Evolutionary conservation across 805 yeast genomes (phyloP).

Genomic region (Ascoidea rubescens): DNA sequence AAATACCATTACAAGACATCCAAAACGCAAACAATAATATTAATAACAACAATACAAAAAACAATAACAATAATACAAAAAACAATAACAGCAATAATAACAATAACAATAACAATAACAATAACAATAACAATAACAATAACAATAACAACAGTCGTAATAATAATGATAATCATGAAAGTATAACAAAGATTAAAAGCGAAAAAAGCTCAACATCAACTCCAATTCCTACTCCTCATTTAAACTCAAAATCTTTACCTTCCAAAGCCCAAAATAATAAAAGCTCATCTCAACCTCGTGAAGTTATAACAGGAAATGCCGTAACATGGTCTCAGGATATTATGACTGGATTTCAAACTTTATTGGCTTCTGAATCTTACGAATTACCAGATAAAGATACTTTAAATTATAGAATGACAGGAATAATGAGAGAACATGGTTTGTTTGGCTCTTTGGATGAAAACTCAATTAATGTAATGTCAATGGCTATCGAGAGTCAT

Average conservation of each 20-base stretch:
- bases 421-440: constrained; percentile 84
- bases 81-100: constrained; percentile 1
- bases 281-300: background rate
- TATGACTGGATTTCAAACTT: constrained; percentile 70
- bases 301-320: constrained; percentile 24
- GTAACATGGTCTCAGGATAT: constrained; percentile 90
- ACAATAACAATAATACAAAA: constrained; percentile 1
- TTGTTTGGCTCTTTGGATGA: constrained; percentile 66
- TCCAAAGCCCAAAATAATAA: background rate
- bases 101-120: background rate
- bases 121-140: no score
- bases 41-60: constrained; percentile 1
- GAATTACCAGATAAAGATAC: constrained; percentile 74
- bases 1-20: constrained; percentile 1
- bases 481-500: constrained; percentile 74
- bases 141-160: background rate
- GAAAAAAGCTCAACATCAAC: background rate
- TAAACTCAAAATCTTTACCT: background rate
- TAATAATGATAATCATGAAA: background rate
- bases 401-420: constrained; percentile 54
- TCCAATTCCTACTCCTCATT: background rate
- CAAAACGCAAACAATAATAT: constrained; percentile 3
- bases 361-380: constrained; percentile 60
- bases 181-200: background rate
- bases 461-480: constrained; percentile 64